Percentiles rank a stretch among this genome's conserved stretches.
These are phyloP conservation scores for Barnettozyma salicaria DNA, from an alignment of 805 yeast species.

Conservation along the genomic window DNA sequence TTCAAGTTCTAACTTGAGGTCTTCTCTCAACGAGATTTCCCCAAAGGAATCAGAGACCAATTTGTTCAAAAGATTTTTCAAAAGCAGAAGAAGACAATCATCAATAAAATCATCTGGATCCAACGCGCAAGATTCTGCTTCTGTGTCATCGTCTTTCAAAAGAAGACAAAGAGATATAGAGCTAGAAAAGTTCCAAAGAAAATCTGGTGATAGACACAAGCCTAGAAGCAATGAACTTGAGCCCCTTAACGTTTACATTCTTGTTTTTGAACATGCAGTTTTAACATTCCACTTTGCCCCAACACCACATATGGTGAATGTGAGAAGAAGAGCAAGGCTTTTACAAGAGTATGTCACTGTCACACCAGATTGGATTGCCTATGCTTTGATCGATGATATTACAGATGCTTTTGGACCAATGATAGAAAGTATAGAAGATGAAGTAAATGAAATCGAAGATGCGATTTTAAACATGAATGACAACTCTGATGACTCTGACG, in stretches of 20 bases:
- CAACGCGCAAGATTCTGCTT: slow-evolving; percentile 8
- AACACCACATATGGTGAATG: slow-evolving; percentile 93
- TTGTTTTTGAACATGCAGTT: slow-evolving; percentile 58
- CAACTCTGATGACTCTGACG: slow-evolving; percentile 27
- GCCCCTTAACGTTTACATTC: slow-evolving; percentile 79
- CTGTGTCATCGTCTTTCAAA: slow-evolving; percentile 24
- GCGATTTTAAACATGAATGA: slow-evolving; percentile 81
- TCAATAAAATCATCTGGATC: slow-evolving; percentile 10
- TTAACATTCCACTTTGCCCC: slow-evolving; percentile 88
- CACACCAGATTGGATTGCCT: slow-evolving; percentile 94
- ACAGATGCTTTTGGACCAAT: slow-evolving; percentile 97
- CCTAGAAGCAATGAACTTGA: slow-evolving; percentile 55
- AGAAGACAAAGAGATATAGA: slow-evolving; percentile 29
- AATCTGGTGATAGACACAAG: slow-evolving; percentile 39
- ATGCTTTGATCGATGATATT: slow-evolving; percentile 92
- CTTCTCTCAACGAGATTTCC: slow-evolving; percentile 1
- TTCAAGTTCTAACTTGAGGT: slow-evolving; percentile 2
- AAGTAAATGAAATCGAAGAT: slow-evolving; percentile 92
- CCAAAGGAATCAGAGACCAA: slow-evolving; percentile 5
- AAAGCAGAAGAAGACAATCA: slow-evolving; percentile 13
- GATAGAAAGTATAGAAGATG: slow-evolving; percentile 90
- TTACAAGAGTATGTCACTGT: slow-evolving; percentile 84
- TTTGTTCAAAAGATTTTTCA: slow-evolving; percentile 13
- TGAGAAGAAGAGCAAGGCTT: slow-evolving; percentile 85
- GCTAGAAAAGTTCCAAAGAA: slow-evolving; percentile 34